A percentile compares a stretch with the other conserved stretches of the same genome.
phyloP scores from a whole-genome alignment of 2,329 filamentous ascomycete genomes.

The Fusarium continuum region DNA sequence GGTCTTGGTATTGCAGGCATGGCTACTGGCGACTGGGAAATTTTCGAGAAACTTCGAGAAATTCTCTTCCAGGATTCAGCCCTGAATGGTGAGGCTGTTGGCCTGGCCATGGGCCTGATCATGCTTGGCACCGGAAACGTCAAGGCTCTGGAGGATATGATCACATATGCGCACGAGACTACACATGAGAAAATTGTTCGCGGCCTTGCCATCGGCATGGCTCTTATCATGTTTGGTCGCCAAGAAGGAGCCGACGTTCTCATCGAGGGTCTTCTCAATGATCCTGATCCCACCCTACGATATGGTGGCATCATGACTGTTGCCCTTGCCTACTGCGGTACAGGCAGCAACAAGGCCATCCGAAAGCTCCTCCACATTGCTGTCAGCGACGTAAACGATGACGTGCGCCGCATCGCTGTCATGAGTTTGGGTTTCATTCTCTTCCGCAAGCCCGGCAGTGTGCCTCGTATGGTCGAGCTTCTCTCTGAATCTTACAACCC shows the following conservation, averaged over 20 bases:
- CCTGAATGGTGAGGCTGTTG: conserved; percentile 95
- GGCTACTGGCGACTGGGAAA: conserved; percentile 89
- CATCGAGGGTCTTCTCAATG: conserved; percentile 90
- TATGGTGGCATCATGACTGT: conserved; percentile 99
- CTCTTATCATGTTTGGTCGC: conserved; percentile 96
- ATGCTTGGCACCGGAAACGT: conserved; percentile 99
- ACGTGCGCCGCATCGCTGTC: conserved; percentile 93
- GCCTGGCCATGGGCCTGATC: conserved; percentile 94
- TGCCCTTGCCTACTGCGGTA: conserved; percentile 95
- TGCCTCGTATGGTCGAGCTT: conserved; percentile 98
- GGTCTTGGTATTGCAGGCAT: conserved; percentile 97
- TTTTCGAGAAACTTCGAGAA: conserved; percentile 89
- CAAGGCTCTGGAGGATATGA: conserved; percentile 94
- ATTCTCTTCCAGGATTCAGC: conserved; percentile 94
- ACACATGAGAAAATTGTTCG: conserved; percentile 99
- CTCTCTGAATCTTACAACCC: conserved; percentile 99
- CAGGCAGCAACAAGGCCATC: conserved; percentile 97
- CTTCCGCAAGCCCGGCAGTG: conserved; percentile 96
- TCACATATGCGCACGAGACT: conserved; percentile 95
- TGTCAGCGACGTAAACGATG: conserved; percentile 97
- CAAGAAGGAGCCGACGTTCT: conserved; percentile 95
- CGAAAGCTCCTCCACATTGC: conserved; percentile 94
- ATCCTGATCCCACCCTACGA: conserved; percentile 90
- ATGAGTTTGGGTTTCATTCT: conserved; percentile 98
- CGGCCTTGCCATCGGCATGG: conserved; percentile 94